Percentiles rank a stretch among this genome's conserved stretches.
Conservation (phyloP, 1,139 yeast species). For the Candida glucosophila region DNA sequence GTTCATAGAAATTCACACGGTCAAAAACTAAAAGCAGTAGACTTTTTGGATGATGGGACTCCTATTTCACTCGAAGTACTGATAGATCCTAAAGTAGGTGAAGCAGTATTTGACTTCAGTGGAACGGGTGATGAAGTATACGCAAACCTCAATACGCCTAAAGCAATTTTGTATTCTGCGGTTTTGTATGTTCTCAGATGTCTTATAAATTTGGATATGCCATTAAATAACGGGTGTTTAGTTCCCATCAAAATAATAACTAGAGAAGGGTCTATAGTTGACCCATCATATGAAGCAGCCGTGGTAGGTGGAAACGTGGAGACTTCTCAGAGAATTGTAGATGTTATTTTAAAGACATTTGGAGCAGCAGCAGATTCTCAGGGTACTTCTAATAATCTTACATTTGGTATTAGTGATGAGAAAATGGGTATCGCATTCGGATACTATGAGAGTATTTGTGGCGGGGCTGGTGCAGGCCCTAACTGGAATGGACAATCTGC, state of each 20-base stretch:
- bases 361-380: slow-evolving; percentile 58
- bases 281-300: slow-evolving; percentile 72
- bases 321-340: slow-evolving; percentile 78
- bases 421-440: slow-evolving; percentile 32
- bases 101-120: slow-evolving; percentile 33
- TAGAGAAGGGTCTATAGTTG: slow-evolving; percentile 60
- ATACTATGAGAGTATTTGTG: slow-evolving; percentile 41
- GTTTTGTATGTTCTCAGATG: slow-evolving; percentile 71
- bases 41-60: slow-evolving; percentile 39
- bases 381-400: slow-evolving; percentile 42
- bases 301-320: slow-evolving; percentile 89
- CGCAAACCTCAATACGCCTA: slow-evolving; percentile 39
- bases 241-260: slow-evolving; percentile 59
- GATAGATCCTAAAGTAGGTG: slow-evolving; percentile 26
- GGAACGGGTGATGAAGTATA: slow-evolving; percentile 36
- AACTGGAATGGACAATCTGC: slow-evolving; percentile 41
- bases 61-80: slow-evolving; percentile 27
- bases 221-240: slow-evolving; percentile 79
- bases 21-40: slow-evolving; percentile 23
- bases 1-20: slow-evolving; percentile 32
- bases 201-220: slow-evolving; percentile 68
- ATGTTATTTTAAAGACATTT: slow-evolving; percentile 69
- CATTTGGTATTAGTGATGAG: slow-evolving; percentile 37
- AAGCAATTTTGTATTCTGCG: slow-evolving; percentile 75
- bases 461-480: slow-evolving; percentile 44